These are phyloP conservation scores for Madurella mycetomatis DNA, from an alignment of 2,329 filamentous ascomycete species.

Conservation along the genomic window DNA sequence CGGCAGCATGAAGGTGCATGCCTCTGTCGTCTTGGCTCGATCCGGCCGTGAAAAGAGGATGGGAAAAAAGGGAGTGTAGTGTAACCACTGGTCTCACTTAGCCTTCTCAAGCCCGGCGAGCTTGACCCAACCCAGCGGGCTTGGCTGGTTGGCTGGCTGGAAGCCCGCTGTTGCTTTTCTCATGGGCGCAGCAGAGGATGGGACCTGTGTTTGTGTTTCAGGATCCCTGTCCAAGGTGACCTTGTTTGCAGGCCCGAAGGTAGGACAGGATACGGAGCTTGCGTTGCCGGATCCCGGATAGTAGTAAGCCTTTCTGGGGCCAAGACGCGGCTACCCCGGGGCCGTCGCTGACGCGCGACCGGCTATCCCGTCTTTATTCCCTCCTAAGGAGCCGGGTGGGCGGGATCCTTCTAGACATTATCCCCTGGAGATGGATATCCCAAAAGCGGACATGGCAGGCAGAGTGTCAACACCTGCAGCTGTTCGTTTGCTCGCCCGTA, in stretches of 20 bases:
- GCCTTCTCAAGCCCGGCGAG: not conserved
- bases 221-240: not conserved
- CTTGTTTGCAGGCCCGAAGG: not conserved
- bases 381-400: too few species aligned
- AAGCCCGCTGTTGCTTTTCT: not conserved
- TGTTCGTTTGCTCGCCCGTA: conserved; percentile 11
- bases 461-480: too few species aligned
- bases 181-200: not conserved
- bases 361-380: too few species aligned
- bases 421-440: too few species aligned
- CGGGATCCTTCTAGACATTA: too few species aligned
- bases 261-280: not conserved
- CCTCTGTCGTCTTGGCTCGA: not conserved
- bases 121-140: not conserved
- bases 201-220: not conserved
- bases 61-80: not conserved
- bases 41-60: not conserved
- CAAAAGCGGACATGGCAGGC: too few species aligned
- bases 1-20: not conserved
- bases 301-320: too few species aligned
- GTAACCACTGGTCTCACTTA: not conserved
- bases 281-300: too few species aligned
- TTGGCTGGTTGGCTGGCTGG: not conserved
- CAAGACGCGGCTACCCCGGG: too few species aligned
- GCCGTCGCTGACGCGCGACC: too few species aligned